phyloP scores from a whole-genome alignment of 2,329 filamentous ascomycete species.

The Gnomoniopsis sp. region DNA sequence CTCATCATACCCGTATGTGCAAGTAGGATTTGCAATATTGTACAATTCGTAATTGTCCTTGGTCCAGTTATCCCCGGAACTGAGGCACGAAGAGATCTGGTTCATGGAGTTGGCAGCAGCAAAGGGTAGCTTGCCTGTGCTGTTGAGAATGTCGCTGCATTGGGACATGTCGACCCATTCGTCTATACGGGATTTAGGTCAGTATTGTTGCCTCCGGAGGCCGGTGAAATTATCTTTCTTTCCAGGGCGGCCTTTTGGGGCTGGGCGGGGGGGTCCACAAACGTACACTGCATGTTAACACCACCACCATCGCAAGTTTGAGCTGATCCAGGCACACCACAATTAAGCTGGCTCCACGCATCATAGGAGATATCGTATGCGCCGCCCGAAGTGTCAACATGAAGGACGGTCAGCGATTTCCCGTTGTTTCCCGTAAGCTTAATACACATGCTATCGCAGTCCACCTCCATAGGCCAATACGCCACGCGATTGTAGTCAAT shows the following conservation, averaged over 20 bases:
- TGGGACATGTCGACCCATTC: constrained; percentile 43
- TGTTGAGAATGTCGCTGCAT: constrained; percentile 48
- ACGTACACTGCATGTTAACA: constrained; percentile 38
- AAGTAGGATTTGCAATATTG: constrained; percentile 51
- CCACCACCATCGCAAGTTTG: constrained; percentile 47
- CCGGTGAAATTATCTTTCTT: background rate
- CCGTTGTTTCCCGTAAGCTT: constrained; percentile 42
- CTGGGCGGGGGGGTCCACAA: background rate
- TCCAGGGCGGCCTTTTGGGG: background rate
- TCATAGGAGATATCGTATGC: constrained; percentile 60
- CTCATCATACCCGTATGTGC: constrained; percentile 49
- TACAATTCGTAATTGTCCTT: constrained; percentile 49
- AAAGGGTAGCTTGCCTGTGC: constrained; percentile 49
- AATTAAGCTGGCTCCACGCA: constrained; percentile 57
- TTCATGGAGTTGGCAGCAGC: constrained; percentile 56
- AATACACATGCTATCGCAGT: constrained; percentile 56
- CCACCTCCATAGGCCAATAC: constrained; percentile 53
- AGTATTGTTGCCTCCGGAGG: background rate
- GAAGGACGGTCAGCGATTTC: constrained; percentile 54
- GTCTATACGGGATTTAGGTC: constrained; percentile 26
- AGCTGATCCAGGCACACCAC: constrained; percentile 44
- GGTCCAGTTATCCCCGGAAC: constrained; percentile 44
- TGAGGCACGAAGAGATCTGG: constrained; percentile 46
- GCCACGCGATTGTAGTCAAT: constrained; percentile 59
- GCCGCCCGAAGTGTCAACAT: constrained; percentile 53